Conservation (phyloP, 2,329 filamentous ascomycete species). For the Botrytis deweyae region DNA sequence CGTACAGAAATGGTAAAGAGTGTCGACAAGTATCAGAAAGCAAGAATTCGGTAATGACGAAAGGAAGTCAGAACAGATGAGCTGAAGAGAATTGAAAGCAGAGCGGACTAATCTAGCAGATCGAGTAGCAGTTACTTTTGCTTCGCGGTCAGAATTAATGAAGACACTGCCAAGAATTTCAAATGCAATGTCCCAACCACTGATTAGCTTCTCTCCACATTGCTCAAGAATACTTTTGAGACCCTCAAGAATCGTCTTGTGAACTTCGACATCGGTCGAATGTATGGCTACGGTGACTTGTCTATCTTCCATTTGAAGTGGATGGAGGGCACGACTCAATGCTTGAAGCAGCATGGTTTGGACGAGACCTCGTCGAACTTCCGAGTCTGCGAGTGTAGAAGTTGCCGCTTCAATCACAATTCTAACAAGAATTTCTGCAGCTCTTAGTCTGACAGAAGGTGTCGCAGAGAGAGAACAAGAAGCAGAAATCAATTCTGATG, state of each 20-base stretch:
- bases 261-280: slow-evolving; percentile 72
- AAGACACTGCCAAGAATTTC: slow-evolving; percentile 84
- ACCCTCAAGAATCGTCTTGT: slow-evolving; percentile 75
- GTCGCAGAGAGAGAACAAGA: slow-evolving; percentile 50
- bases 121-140: slow-evolving; percentile 45
- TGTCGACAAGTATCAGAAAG: slow-evolving; percentile 77
- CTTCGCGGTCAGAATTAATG: slow-evolving; percentile 39
- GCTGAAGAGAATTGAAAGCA: slow-evolving; percentile 84
- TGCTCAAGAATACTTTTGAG: slow-evolving; percentile 82
- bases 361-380: slow-evolving; percentile 56
- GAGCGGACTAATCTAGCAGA: slow-evolving; percentile 78
- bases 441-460: slow-evolving; percentile 55
- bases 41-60: slow-evolving; percentile 68
- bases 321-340: slow-evolving; percentile 59
- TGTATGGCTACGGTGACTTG: slow-evolving; percentile 57
- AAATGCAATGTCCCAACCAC: slow-evolving; percentile 84
- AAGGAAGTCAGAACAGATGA: slow-evolving; percentile 94
- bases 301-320: slow-evolving; percentile 55
- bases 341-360: slow-evolving; percentile 72
- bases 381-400: slow-evolving; percentile 53
- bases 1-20: slow-evolving; percentile 82
- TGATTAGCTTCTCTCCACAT: slow-evolving; percentile 78
- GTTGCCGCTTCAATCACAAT: slow-evolving; percentile 58
- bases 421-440: slow-evolving; percentile 63
- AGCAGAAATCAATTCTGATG: slow-evolving; percentile 51